These are phyloP conservation scores for Amanita brunnescens DNA, from an alignment of 768 basidiomycete genomes.

Conservation along the genomic window DNA sequence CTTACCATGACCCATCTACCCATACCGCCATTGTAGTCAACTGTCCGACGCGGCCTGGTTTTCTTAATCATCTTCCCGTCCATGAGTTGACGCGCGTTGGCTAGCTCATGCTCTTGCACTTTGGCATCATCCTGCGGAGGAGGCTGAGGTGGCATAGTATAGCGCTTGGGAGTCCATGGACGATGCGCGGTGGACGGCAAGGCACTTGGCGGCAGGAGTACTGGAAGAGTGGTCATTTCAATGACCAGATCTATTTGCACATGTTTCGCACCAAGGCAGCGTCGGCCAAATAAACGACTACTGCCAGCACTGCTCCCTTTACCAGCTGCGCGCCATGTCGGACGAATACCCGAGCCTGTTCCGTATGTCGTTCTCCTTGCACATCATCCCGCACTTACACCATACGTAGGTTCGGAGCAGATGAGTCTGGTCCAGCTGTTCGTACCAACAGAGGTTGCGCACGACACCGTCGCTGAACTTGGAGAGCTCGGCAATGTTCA, in stretches of 20 bases:
- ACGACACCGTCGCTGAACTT: conserved; percentile 92
- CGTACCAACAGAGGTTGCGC: conserved; percentile 94
- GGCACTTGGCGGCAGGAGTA: conserved; percentile 44
- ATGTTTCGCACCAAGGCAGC: background rate
- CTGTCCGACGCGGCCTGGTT: conserved; percentile 86
- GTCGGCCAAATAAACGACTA: background rate
- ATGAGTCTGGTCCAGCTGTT: conserved; percentile 98
- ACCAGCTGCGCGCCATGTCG: conserved; percentile 36
- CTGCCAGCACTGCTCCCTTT: background rate
- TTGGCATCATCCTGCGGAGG: conserved; percentile 70
- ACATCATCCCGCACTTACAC: conserved; percentile 9
- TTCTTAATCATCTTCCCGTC: conserved; percentile 85
- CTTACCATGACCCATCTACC: conserved; percentile 77
- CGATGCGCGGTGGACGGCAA: conserved; percentile 31
- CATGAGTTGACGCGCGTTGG: conserved; percentile 57
- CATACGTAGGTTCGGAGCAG: conserved; percentile 75
- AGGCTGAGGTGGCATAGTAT: conserved; percentile 69
- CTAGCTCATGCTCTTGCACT: conserved; percentile 71
- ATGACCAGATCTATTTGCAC: background rate
- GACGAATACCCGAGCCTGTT: conserved; percentile 80
- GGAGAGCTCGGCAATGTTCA: conserved; percentile 94
- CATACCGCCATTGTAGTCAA: conserved; percentile 88
- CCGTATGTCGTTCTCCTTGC: conserved; percentile 41
- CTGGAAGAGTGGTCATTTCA: conserved; percentile 27
- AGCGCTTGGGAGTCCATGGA: conserved; percentile 72